Evolutionary conservation across 768 basidiomycete species (phyloP).

Genomic region (Roridomyces roridus): DNA sequence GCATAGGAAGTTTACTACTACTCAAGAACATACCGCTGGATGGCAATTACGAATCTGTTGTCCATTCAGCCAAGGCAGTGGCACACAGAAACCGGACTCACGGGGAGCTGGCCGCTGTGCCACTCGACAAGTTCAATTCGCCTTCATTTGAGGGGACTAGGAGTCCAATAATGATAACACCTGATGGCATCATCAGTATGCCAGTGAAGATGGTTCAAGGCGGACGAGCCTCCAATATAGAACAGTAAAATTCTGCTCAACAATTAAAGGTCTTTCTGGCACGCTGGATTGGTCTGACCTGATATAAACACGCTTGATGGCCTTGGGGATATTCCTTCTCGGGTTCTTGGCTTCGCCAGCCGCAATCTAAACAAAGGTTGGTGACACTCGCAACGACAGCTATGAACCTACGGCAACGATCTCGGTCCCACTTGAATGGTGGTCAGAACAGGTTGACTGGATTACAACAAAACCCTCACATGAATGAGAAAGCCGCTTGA

Average conservation of each 20-base stretch:
- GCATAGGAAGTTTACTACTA: no score
- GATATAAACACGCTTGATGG: constrained; percentile 76
- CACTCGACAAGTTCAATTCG: constrained; percentile 54
- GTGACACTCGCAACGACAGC: not conserved
- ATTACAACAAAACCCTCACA: constrained; percentile 16
- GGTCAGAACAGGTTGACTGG: not conserved
- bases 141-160: constrained; percentile 78
- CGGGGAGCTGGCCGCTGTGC: constrained; percentile 78
- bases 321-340: constrained; percentile 62
- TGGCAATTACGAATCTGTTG: constrained; percentile 82
- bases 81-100: not conserved
- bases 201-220: not conserved
- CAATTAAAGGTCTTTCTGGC: no score
- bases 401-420: constrained; percentile 74
- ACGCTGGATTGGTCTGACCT: no score
- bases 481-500: constrained; percentile 88
- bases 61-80: not conserved
- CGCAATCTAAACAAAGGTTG: constrained; percentile 61
- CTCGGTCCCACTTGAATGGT: constrained; percentile 78
- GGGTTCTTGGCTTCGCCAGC: constrained; percentile 94
- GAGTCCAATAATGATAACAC: constrained; percentile 71
- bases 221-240: constrained; percentile 44
- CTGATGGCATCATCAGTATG: constrained; percentile 49
- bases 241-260: constrained; percentile 51
- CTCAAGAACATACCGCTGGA: constrained; percentile 38